phyloP scores from a whole-genome alignment of 2,329 filamentous ascomycete species.

The Plenodomus lindquistii region DNA sequence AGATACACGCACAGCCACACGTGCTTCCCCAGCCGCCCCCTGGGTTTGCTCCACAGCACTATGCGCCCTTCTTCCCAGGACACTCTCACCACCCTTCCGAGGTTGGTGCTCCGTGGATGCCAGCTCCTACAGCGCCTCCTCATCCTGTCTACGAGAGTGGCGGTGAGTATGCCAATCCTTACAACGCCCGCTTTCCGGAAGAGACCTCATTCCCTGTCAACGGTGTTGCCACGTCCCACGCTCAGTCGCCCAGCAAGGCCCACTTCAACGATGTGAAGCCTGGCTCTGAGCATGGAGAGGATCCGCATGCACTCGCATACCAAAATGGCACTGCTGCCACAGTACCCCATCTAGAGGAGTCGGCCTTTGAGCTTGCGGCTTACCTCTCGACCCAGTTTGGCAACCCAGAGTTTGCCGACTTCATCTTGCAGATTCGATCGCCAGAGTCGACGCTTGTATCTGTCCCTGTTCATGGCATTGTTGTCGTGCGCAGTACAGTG shows the following conservation, averaged over 20 bases:
- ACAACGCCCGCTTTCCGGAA: constrained; percentile 21
- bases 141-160: constrained; percentile 29
- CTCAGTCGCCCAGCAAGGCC: constrained; percentile 40
- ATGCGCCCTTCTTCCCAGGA: constrained; percentile 36
- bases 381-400: constrained; percentile 41
- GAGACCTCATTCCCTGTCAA: constrained; percentile 24
- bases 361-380: constrained; percentile 34
- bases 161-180: constrained; percentile 24
- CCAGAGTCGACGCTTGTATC: constrained; percentile 30
- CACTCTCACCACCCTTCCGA: constrained; percentile 44
- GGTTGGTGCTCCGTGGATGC: constrained; percentile 34
- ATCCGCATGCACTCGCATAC: constrained; percentile 16
- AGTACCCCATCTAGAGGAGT: constrained; percentile 26
- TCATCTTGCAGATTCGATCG: constrained; percentile 40
- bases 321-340: constrained; percentile 20
- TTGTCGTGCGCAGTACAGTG: constrained; percentile 41
- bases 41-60: constrained; percentile 35
- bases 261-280: constrained; percentile 29
- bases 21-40: constrained; percentile 34
- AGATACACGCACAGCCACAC: constrained; percentile 22
- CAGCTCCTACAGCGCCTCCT: constrained; percentile 28
- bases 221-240: constrained; percentile 33
- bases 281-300: constrained; percentile 25
- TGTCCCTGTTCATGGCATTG: constrained; percentile 41
- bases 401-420: constrained; percentile 43